A percentile compares a stretch with the other conserved stretches of the same genome.
Evolutionary conservation across 495 filamentous ascomycete genomes (phyloP).

Genomic region (Xanthoparmelia taractica): DNA sequence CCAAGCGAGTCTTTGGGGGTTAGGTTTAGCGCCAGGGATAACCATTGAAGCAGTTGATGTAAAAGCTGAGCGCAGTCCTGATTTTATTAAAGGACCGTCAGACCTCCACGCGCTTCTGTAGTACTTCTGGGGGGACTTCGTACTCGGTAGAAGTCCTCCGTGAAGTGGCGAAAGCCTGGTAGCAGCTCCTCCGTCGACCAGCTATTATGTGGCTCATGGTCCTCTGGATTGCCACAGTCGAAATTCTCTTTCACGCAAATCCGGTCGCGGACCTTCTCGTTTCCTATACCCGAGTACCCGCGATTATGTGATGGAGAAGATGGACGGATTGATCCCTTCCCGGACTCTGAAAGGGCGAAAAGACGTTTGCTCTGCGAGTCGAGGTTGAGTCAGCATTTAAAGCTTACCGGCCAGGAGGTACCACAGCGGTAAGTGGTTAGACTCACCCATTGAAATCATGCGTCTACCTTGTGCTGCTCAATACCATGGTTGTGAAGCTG

Average conservation of each 20-base stretch:
- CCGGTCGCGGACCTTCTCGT: not conserved
- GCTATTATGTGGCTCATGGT: not conserved
- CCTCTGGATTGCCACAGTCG: not conserved
- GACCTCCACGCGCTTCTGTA: too few species aligned
- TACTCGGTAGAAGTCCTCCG: slow-evolving; percentile 4
- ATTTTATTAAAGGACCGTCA: too few species aligned
- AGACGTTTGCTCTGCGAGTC: slow-evolving; percentile 1
- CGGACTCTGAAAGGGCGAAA: not conserved
- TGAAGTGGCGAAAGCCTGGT: slow-evolving; percentile 1
- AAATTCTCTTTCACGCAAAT: slow-evolving; percentile 10
- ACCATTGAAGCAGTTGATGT: not conserved
- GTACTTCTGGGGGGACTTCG: too few species aligned
- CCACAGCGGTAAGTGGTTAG: not conserved
- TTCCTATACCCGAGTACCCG: slow-evolving; percentile 2
- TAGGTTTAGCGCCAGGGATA: slow-evolving; percentile 5
- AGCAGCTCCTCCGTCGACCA: not conserved
- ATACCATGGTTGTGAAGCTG: slow-evolving; percentile 5
- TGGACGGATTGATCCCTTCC: not conserved
- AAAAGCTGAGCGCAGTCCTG: slow-evolving; percentile 1
- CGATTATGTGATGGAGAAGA: not conserved
- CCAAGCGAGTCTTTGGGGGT: not conserved
- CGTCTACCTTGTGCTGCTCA: not conserved
- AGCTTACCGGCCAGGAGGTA: too few species aligned
- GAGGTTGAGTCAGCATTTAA: not conserved
- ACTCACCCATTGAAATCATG: slow-evolving; percentile 8